Evolutionary conservation across 805 yeast genomes (phyloP).

Genomic region (Suhomyces pyralidae): DNA sequence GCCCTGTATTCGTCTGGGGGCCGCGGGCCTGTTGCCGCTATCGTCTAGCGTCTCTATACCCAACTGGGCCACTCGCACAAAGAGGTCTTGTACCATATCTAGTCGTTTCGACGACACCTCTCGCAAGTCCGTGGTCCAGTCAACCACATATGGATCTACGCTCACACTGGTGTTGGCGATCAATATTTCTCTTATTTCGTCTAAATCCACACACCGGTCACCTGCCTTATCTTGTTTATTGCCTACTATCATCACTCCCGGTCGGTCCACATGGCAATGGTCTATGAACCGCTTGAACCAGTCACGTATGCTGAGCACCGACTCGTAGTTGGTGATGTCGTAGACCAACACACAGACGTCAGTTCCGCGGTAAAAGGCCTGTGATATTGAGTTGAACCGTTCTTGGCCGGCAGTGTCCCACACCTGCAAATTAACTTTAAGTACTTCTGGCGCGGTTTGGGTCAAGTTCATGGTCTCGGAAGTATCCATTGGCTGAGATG

Average conservation of each 20-base stretch:
- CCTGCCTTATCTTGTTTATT: constrained; percentile 44
- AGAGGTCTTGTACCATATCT: constrained; percentile 31
- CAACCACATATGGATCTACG: constrained; percentile 25
- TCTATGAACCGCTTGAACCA: constrained; percentile 50
- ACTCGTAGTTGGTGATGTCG: constrained; percentile 52
- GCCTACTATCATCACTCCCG: constrained; percentile 52
- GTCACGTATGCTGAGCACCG: constrained; percentile 43
- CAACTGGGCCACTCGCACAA: constrained; percentile 34
- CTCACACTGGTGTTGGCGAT: constrained; percentile 14
- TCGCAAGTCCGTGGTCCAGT: constrained; percentile 32
- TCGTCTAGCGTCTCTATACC: constrained; percentile 22
- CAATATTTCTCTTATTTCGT: constrained; percentile 35
- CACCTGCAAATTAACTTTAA: constrained; percentile 47
- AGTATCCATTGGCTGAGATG: neutral
- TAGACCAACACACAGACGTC: constrained; percentile 54
- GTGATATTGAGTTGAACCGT: constrained; percentile 46
- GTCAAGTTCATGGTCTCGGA: neutral
- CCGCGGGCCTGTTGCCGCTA: constrained; percentile 2
- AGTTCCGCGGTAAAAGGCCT: constrained; percentile 57
- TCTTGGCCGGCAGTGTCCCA: constrained; percentile 54
- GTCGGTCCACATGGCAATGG: constrained; percentile 46
- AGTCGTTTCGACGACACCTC: constrained; percentile 33
- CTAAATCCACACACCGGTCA: constrained; percentile 34
- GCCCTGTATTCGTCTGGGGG: constrained; percentile 19
- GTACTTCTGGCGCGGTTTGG: neutral